Percentiles rank a stretch among this genome's conserved stretches.
Evolutionary conservation across 2,329 filamentous ascomycete species (phyloP).

Genomic region (Polytolypa hystricis): DNA sequence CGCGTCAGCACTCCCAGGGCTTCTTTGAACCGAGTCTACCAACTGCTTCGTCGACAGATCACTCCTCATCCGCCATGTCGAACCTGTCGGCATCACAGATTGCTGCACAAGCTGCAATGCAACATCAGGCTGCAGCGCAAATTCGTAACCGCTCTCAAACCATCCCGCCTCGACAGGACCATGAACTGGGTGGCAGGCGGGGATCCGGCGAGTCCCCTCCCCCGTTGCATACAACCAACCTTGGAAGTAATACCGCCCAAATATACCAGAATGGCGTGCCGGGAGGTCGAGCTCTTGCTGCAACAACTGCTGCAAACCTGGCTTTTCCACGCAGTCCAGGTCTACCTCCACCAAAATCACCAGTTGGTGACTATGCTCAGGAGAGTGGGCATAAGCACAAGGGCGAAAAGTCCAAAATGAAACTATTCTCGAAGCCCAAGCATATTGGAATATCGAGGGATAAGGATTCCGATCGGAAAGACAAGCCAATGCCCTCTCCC

Average conservation of each 20-base stretch:
- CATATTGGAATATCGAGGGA: slow-evolving; percentile 52
- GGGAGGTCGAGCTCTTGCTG: slow-evolving; percentile 42
- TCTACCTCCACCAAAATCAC: slow-evolving; percentile 19
- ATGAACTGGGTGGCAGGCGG: slow-evolving; percentile 18
- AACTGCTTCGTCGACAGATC: slow-evolving; percentile 37
- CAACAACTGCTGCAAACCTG: slow-evolving; percentile 51
- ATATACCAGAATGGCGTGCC: slow-evolving; percentile 42
- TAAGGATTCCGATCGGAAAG: slow-evolving; percentile 41
- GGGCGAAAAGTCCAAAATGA: slow-evolving; percentile 55
- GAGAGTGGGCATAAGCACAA: slow-evolving; percentile 33
- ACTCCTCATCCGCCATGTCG: slow-evolving; percentile 25
- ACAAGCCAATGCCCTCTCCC: slow-evolving; percentile 47
- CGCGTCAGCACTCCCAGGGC: slow-evolving; percentile 50
- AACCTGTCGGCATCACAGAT: slow-evolving; percentile 50
- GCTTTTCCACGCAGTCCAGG: slow-evolving; percentile 45
- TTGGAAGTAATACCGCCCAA: slow-evolving; percentile 13
- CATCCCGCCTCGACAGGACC: slow-evolving; percentile 31
- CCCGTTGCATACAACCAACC: slow-evolving; percentile 17
- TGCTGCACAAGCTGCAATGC: slow-evolving; percentile 56
- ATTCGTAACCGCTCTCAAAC: slow-evolving; percentile 47
- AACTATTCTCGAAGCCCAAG: slow-evolving; percentile 58
- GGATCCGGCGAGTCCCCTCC: slow-evolving; percentile 27
- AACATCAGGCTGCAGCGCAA: slow-evolving; percentile 33
- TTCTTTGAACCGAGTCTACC: slow-evolving; percentile 57
- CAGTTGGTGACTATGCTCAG: slow-evolving; percentile 9